Percentiles rank a stretch among this genome's conserved stretches.
phyloP scores from a whole-genome alignment of 2,329 filamentous ascomycete genomes.

The Hysterium pulicare region DNA sequence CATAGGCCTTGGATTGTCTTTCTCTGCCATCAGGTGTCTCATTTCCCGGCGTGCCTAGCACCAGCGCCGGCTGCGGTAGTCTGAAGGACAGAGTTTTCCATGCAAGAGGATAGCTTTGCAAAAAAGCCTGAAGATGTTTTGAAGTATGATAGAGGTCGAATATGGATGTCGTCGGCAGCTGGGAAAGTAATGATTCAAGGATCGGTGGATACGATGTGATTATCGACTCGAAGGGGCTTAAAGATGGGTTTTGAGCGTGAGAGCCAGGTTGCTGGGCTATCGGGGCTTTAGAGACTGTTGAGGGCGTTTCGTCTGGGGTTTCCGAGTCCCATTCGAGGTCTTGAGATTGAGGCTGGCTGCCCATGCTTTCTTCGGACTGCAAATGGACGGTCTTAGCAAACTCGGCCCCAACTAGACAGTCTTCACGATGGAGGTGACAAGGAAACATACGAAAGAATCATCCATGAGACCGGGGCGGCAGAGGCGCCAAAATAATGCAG shows the following conservation, averaged over 20 bases:
- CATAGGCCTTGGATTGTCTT: conserved; percentile 56
- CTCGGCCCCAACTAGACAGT: conserved; percentile 22
- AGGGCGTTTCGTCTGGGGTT: conserved; percentile 6
- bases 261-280: conserved; percentile 4
- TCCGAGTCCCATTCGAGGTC: conserved; percentile 18
- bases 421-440: conserved; percentile 23
- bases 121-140: conserved; percentile 51
- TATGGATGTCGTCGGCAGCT: conserved; percentile 55
- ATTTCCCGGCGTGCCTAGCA: conserved; percentile 36
- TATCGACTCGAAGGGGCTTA: conserved; percentile 51
- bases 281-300: background rate
- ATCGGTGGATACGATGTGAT: conserved; percentile 56
- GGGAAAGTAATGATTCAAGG: conserved; percentile 56
- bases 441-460: conserved; percentile 25
- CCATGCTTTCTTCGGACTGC: conserved; percentile 25
- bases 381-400: conserved; percentile 21
- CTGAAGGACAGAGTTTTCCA: conserved; percentile 61
- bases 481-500: conserved; percentile 2
- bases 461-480: conserved; percentile 15
- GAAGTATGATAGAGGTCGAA: conserved; percentile 59
- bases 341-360: conserved; percentile 16
- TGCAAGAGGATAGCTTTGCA: conserved; percentile 56
- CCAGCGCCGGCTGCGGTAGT: conserved; percentile 41
- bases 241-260: conserved; percentile 10
- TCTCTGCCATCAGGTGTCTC: conserved; percentile 39